Evolutionary conservation across 2,329 filamentous ascomycete genomes (phyloP).

Genomic region (Claviceps humidiphila): DNA sequence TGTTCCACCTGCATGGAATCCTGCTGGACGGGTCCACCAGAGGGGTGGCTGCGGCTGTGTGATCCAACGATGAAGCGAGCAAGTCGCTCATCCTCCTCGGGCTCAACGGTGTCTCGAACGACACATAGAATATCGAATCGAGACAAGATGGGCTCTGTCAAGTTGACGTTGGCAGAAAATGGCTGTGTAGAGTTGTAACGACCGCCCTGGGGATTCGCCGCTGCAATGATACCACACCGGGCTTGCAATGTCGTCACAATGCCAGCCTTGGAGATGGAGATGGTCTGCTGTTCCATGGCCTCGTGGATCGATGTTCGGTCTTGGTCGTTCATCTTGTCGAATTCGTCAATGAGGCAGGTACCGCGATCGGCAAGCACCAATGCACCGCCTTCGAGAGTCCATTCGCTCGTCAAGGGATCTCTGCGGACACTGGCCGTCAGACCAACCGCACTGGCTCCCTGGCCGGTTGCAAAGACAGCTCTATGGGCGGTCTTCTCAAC

Average conservation of each 20-base stretch:
- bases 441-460: slow-evolving; percentile 94
- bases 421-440: slow-evolving; percentile 91
- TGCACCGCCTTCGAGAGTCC: slow-evolving; percentile 93
- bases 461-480: slow-evolving; percentile 93
- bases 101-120: slow-evolving; percentile 89
- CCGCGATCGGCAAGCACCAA: slow-evolving; percentile 90
- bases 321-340: slow-evolving; percentile 99
- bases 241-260: slow-evolving; percentile 96
- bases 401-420: slow-evolving; percentile 89
- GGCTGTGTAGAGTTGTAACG: slow-evolving; percentile 94
- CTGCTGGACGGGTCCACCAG: slow-evolving; percentile 32
- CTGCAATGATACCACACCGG: slow-evolving; percentile 89
- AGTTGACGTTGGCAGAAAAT: slow-evolving; percentile 89
- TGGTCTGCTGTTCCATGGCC: slow-evolving; percentile 99
- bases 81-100: slow-evolving; percentile 79
- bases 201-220: slow-evolving; percentile 90
- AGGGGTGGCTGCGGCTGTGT: slow-evolving; percentile 78
- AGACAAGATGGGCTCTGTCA: slow-evolving; percentile 93
- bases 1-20: slow-evolving; percentile 51
- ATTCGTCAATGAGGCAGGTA: slow-evolving; percentile 94
- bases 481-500: slow-evolving; percentile 95
- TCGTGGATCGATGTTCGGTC: slow-evolving; percentile 97
- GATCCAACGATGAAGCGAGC: slow-evolving; percentile 92
- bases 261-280: slow-evolving; percentile 96
- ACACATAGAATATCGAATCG: slow-evolving; percentile 97